Percentiles rank a stretch among this genome's conserved stretches.
Evolutionary conservation across 371 early-diverging fungal genomes (phyloP).

Genomic region (Mucor indicus): DNA sequence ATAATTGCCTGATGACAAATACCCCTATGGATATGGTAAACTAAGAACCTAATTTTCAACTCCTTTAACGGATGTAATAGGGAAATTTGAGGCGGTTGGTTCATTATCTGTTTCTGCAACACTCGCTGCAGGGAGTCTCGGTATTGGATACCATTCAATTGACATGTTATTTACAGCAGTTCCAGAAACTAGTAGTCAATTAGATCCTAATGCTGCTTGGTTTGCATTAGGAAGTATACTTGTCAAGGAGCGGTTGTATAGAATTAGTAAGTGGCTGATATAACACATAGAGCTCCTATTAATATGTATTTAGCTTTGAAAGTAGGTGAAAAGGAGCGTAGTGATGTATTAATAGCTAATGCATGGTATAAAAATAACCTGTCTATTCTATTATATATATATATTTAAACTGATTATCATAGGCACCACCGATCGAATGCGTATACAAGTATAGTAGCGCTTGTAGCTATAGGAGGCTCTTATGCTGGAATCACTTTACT

Average conservation of each 20-base stretch:
- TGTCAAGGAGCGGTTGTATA: slow-evolving; percentile 61
- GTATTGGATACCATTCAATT: slow-evolving; percentile 61
- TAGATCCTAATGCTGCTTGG: slow-evolving; percentile 68
- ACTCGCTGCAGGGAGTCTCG: slow-evolving; percentile 54
- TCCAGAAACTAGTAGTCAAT: background rate
- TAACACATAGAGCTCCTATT: too few species aligned
- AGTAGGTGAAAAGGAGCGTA: slow-evolving; percentile 54
- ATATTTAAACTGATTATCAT: background rate
- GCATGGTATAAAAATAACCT: slow-evolving; percentile 50
- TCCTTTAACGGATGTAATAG: too few species aligned
- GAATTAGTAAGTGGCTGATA: slow-evolving; percentile 38
- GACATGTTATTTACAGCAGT: slow-evolving; percentile 37
- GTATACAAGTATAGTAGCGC: too few species aligned
- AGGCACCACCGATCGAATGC: slow-evolving; percentile 76
- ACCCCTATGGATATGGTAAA: slow-evolving; percentile 64
- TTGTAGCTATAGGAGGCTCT: too few species aligned
- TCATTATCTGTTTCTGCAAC: slow-evolving; percentile 62
- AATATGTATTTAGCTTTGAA: slow-evolving; percentile 25
- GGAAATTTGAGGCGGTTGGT: slow-evolving; percentile 63
- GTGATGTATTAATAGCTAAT: slow-evolving; percentile 65
- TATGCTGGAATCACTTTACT: too few species aligned
- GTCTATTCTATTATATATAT: background rate
- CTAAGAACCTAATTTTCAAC: background rate
- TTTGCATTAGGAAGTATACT: slow-evolving; percentile 59
- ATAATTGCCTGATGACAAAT: slow-evolving; percentile 47